phyloP scores from a whole-genome alignment of 73 alveolate species.

The Paramecium pentaurelia region DNA sequence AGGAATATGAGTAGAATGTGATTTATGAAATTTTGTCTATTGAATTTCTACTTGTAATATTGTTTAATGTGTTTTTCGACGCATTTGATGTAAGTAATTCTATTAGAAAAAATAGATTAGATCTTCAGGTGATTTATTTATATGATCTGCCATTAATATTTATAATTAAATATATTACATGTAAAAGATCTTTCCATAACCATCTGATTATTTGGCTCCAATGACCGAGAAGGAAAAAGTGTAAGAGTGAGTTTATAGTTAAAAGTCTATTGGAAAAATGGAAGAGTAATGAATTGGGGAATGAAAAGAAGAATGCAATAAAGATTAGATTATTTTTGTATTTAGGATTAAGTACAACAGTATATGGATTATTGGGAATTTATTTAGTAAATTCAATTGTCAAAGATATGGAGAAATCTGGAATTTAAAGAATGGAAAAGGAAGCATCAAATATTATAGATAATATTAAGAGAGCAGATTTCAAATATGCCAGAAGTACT shows the following conservation, averaged over 20 bases:
- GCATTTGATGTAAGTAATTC: background rate
- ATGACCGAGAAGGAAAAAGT: background rate
- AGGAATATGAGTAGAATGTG: background rate
- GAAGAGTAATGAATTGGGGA: background rate
- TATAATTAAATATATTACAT: background rate
- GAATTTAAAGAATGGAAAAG: background rate
- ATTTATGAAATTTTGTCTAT: background rate
- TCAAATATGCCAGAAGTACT: background rate
- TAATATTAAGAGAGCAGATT: background rate
- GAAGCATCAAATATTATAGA: background rate
- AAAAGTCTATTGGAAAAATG: background rate
- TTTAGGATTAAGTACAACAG: background rate
- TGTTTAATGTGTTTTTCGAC: background rate
- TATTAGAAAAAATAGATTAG: background rate
- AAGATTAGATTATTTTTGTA: background rate
- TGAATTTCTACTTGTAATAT: background rate
- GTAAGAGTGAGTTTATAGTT: background rate
- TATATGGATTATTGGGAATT: background rate
- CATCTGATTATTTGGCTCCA: slow-evolving; percentile 20
- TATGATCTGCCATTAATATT: background rate
- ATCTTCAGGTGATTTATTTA: background rate
- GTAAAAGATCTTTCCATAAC: background rate
- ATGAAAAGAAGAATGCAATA: background rate
- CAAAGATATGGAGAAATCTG: background rate
- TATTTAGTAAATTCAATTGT: background rate